These are phyloP conservation scores for Globisporangium paroecandrum DNA, from an alignment of 352 stramenopile species.

Conservation along the genomic window DNA sequence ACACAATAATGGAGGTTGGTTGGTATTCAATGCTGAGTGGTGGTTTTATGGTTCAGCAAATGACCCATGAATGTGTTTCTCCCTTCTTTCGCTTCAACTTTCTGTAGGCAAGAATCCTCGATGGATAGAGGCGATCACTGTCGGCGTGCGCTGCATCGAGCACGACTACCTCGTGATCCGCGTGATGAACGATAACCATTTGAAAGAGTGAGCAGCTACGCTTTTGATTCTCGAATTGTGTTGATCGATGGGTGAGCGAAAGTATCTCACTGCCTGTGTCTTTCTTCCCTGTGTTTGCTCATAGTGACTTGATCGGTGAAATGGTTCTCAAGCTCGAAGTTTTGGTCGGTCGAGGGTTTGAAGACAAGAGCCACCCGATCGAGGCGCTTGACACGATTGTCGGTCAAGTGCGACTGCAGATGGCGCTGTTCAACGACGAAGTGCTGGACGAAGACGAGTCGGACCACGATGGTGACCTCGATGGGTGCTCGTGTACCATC, in stretches of 20 bases:
- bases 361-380: conserved; percentile 71
- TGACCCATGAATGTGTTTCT: not conserved
- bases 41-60: not conserved
- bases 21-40: not conserved
- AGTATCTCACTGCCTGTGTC: not conserved
- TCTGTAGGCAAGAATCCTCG: conserved; percentile 62
- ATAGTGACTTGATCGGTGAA: conserved; percentile 67
- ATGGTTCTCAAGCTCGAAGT: conserved; percentile 64
- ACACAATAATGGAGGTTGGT: conserved; percentile 69
- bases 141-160: conserved; percentile 69
- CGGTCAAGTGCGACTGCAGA: conserved; percentile 63
- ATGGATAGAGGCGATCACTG: conserved; percentile 68
- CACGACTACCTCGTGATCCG: conserved; percentile 76
- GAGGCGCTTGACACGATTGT: conserved; percentile 77
- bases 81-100: not conserved
- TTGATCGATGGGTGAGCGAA: not conserved
- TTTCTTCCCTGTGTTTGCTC: not conserved
- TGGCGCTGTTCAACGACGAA: conserved; percentile 78
- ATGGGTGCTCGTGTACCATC: conserved; percentile 51
- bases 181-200: conserved; percentile 78
- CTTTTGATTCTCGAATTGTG: not conserved
- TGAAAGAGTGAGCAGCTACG: conserved; percentile 46
- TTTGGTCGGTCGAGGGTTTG: conserved; percentile 59
- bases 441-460: conserved; percentile 59
- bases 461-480: conserved; percentile 52